Base-by-base conservation (phyloP, 176 grass and related monocot species). In the Eragrostis nindensis region DNA sequence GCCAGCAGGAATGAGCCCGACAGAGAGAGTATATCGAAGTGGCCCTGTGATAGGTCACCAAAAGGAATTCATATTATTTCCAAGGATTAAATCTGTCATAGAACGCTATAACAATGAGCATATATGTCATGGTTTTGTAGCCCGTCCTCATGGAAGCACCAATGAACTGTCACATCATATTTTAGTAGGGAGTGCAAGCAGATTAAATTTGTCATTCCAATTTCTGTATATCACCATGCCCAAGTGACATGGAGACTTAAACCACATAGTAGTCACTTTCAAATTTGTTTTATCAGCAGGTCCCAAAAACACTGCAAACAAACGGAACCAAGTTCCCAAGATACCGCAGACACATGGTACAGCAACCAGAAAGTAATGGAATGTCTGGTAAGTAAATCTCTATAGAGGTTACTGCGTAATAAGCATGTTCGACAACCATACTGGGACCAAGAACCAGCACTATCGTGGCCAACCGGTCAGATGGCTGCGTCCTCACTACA, bases 1-100 rank as follows among this genome's bases (percentile, higher is more conserved):
- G 91, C 89, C 8, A 99, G 93, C 59, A 93, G 72, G 80, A 90
- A 99, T 48, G 97, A 96, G 53, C 97, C 97, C 25, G 97, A 99
- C 53, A 99, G 85, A 86, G 97, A 99, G 62, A 99, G 92, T 83
- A 99, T 96, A 86, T 99, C 97, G 76, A 93, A 99, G 54, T 92
- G 93, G 26, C 97, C 97, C 97, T 99, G 91, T 36, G 44, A 73
- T 26, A 82, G 13, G 47, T 78, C 54, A 62, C 19, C 56, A 44
- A 67, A 71, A 68, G 17, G 12, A 67, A 71, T 24, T 77, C 22
- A 73, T 70, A 71, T 82, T 16, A 65, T 17, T 38, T 67, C 1
- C 41, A 73, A 36, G 10, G 76, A 11, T 24, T 2, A 56, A 75
- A 79, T 67, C 30, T 57, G 40, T n/a, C 5, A 44, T 13, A 10